A percentile compares a stretch with the other conserved stretches of the same genome.
These are phyloP conservation scores for Ceratobasidium sp. DNA, from an alignment of 1,284 basidiomycete species.

Conservation along the genomic window DNA sequence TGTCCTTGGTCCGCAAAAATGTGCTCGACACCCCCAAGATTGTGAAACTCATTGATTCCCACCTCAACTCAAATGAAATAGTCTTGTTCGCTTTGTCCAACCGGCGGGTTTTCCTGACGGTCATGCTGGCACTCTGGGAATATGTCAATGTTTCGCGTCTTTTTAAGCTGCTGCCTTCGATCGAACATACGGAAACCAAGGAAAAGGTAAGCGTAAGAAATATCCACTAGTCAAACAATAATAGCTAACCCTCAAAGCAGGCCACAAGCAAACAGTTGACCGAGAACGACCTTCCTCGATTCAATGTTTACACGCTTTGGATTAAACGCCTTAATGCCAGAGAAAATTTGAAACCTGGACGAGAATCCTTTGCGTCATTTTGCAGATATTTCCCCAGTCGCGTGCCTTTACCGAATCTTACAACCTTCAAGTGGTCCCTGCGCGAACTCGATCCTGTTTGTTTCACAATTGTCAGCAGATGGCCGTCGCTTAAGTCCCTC, in stretches of 20 bases:
- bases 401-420: not conserved
- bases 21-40: not conserved
- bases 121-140: conserved; percentile 3
- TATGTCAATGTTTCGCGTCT: not conserved
- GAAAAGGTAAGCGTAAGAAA: no score
- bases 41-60: not conserved
- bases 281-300: conserved; percentile 4
- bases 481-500: not conserved
- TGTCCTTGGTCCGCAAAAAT: not conserved
- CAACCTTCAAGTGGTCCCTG: not conserved
- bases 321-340: not conserved
- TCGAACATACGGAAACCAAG: no score
- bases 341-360: no score
- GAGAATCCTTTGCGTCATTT: not conserved
- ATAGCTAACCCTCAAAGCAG: not conserved
- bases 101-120: not conserved
- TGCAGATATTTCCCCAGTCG: not conserved
- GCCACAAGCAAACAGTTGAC: not conserved
- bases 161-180: not conserved
- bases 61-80: not conserved
- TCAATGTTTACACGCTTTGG: conserved; percentile 1
- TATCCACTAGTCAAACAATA: no score
- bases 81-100: not conserved
- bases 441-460: not conserved
- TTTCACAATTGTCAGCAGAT: not conserved